Evolutionary conservation across 228 moss, liverwort and hornwort genomes (phyloP).

Genomic region (Sphagnum fallax): DNA sequence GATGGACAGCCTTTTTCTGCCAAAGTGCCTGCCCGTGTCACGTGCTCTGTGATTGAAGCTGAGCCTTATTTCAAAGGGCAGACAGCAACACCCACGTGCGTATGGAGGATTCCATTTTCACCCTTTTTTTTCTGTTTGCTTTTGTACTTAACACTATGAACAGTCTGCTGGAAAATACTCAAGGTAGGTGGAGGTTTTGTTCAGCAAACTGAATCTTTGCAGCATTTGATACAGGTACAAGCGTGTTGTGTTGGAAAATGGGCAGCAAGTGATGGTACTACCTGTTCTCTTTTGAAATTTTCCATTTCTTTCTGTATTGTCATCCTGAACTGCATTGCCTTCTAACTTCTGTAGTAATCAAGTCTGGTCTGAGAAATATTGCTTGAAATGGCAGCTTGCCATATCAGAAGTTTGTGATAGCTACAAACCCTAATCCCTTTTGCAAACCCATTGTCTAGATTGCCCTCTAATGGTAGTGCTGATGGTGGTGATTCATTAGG

Average conservation of each 20-base stretch:
- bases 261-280: slow-evolving; percentile 64
- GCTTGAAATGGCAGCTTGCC: neutral
- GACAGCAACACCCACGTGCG: slow-evolving; percentile 93
- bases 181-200: neutral
- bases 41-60: slow-evolving; percentile 86
- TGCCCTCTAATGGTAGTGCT: neutral
- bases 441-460: neutral
- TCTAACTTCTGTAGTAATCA: neutral
- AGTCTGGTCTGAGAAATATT: neutral
- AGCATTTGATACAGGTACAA: slow-evolving; percentile 54
- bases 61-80: slow-evolving; percentile 97
- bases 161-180: neutral
- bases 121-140: neutral
- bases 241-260: slow-evolving; percentile 75
- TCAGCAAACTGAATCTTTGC: neutral
- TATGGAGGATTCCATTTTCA: neutral
- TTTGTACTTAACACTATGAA: neutral
- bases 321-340: neutral
- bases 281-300: neutral
- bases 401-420: neutral
- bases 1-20: slow-evolving; percentile 89
- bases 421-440: neutral
- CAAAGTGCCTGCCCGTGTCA: slow-evolving; percentile 77
- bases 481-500: too few relatives aligned
- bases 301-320: neutral